A percentile compares a stretch with the other conserved stretches of the same genome.
These are phyloP conservation scores for Papiliotrema terrestris DNA, from an alignment of 1,284 basidiomycete genomes.

Conservation along the genomic window DNA sequence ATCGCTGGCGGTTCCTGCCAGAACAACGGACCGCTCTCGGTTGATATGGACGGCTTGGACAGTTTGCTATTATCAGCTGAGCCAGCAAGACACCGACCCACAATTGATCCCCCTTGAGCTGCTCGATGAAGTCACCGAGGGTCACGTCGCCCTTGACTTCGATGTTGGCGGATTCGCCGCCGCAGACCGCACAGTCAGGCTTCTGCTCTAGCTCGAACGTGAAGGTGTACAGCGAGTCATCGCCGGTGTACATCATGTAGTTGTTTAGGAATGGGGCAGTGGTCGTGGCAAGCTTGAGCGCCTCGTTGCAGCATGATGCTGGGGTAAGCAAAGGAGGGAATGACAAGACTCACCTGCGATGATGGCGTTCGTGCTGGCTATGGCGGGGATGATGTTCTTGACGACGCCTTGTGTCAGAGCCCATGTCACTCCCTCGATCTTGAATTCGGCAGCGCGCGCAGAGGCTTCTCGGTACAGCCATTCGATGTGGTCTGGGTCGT, in stretches of 20 bases:
- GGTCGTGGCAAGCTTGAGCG: slow-evolving; percentile 96
- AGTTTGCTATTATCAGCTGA: slow-evolving; percentile 64
- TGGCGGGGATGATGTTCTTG: slow-evolving; percentile 99
- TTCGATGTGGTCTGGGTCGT: slow-evolving; percentile 92
- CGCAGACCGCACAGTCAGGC: slow-evolving; percentile 93
- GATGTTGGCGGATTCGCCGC: slow-evolving; percentile 77
- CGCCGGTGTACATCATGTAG: slow-evolving; percentile 93
- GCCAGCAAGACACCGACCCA: slow-evolving; percentile 49
- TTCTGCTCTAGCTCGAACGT: slow-evolving; percentile 95
- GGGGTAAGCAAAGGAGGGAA: background rate
- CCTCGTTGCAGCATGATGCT: slow-evolving; percentile 98
- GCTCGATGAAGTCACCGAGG: slow-evolving; percentile 79
- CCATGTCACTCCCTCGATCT: slow-evolving; percentile 98
- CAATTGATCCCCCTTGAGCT: slow-evolving; percentile 82
- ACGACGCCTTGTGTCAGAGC: slow-evolving; percentile 96
- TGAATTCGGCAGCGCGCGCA: slow-evolving; percentile 82
- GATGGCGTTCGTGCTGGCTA: slow-evolving; percentile 93
- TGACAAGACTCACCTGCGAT: slow-evolving; percentile 66
- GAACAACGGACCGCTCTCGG: slow-evolving; percentile 68
- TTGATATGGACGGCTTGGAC: slow-evolving; percentile 80
- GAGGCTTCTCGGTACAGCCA: slow-evolving; percentile 85
- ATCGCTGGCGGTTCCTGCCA: slow-evolving; percentile 88
- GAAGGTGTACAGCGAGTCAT: slow-evolving; percentile 94
- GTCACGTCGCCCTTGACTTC: slow-evolving; percentile 66
- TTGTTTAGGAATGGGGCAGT: slow-evolving; percentile 93